Base-by-base conservation (phyloP, 2,329 filamentous ascomycete species). In the Aspergillus ochraceus region DNA sequence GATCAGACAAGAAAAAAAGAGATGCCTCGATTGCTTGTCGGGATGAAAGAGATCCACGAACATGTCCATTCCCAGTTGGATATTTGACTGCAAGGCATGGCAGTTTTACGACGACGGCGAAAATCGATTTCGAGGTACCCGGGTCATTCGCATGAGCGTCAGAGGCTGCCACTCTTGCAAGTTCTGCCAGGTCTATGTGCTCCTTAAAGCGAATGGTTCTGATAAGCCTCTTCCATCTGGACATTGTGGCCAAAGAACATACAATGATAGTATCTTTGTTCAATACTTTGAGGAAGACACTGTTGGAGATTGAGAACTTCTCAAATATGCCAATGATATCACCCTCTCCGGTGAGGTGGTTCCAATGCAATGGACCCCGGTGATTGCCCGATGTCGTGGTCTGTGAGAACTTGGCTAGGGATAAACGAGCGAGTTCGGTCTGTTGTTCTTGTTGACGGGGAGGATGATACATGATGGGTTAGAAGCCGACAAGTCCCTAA, bases 21-120 rank as follows among this genome's bases (percentile, higher is more conserved):
- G 9, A 24, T 2, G 24, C 24, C 19, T 29, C 6, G 3, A 24
- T 11, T 24, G 26, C 19, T 11, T 20, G 45, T 59, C n/a, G 17
- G 19, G 29, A 36, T 54, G 29, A 8, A 5, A 4, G 20, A 19
- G 9, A 9, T 22, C 14, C 19, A 64, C 64, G 49, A 60, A 61
- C 54, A 63, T 68, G 74, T 74, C 68, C 70, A 67, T 64, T 68
- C 62, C 58, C 66, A 64, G 58, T 57, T 59, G 64, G 45, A 64
- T 79, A 81, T 61, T 79, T 79, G 47, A 81, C 71, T 26, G 79
- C 79, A 42, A 81, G 70, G 60, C 76, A 79, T n/a, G 79, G 79
- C 9, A 70, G 67, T 63, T 78, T 79, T 32, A 80, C 76, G 32
- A 81, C 71, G 17, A 81, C 72, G 11, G 76, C 72, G 54, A 79